Percentiles rank a stretch among this genome's conserved stretches.
These are phyloP conservation scores for Calonectria montana DNA, from an alignment of 2,329 filamentous ascomycete genomes.

Conservation along the genomic window DNA sequence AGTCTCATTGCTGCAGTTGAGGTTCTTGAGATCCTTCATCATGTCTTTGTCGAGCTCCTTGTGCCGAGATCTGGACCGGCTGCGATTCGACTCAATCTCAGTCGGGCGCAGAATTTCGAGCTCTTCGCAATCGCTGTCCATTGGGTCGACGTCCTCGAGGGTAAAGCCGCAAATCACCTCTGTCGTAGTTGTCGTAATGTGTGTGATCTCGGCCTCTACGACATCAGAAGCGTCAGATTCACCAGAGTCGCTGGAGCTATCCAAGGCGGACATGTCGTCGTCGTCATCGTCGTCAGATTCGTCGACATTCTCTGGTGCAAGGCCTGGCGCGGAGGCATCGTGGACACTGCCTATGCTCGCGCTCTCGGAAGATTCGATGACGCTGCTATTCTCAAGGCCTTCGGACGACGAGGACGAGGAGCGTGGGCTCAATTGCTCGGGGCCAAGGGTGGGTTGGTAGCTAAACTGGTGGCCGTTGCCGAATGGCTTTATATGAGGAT, in stretches of 20 bases:
- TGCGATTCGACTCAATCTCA: conserved; percentile 60
- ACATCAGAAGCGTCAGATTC: conserved; percentile 36
- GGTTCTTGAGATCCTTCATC: conserved; percentile 57
- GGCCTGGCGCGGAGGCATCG: conserved; percentile 32
- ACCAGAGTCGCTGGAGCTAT: conserved; percentile 33
- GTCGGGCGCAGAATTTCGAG: conserved; percentile 56
- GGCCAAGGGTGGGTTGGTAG: conserved; percentile 49
- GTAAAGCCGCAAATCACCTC: conserved; percentile 47
- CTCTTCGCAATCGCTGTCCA: conserved; percentile 58
- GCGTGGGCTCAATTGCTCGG: conserved; percentile 52
- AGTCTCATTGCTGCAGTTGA: conserved; percentile 56
- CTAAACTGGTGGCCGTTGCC: conserved; percentile 57
- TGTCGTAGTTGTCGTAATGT: conserved; percentile 32
- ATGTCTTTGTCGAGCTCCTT: conserved; percentile 56
- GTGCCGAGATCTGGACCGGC: conserved; percentile 52
- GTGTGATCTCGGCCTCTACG: conserved; percentile 34
- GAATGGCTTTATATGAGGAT: conserved; percentile 56
- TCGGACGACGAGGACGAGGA: conserved; percentile 48
- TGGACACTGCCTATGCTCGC: conserved; percentile 43
- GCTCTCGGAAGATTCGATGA: conserved; percentile 43
- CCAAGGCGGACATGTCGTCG: conserved; percentile 28
- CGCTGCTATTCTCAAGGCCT: conserved; percentile 37
- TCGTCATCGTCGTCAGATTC: conserved; percentile 27
- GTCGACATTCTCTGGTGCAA: conserved; percentile 26
- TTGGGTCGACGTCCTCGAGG: conserved; percentile 60